Percentiles rank a stretch among this genome's conserved stretches.
phyloP scores from a whole-genome alignment of 202 grass and related monocot species.

The Brachypodium distachyon region DNA sequence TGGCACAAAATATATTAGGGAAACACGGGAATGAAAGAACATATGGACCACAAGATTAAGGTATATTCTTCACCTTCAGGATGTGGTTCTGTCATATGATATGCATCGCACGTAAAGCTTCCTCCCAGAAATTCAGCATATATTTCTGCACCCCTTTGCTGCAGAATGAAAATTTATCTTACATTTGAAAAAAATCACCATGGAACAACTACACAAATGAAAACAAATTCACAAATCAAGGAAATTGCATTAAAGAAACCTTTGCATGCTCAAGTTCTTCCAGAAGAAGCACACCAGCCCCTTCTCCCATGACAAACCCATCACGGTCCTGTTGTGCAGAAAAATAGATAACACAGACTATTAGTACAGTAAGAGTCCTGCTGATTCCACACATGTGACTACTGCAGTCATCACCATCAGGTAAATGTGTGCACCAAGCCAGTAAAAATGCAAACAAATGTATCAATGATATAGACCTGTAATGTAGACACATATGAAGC shows the following conservation, averaged over 20 bases:
- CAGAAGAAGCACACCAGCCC: constrained; percentile 86
- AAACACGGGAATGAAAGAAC: not conserved
- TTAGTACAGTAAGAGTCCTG: not conserved
- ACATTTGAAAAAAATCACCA: constrained; percentile 14
- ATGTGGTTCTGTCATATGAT: constrained; percentile 99
- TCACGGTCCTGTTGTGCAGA: constrained; percentile 62
- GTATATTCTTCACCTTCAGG: constrained; percentile 57
- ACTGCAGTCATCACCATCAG: not conserved
- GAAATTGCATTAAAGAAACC: constrained; percentile 28
- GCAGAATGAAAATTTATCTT: constrained; percentile 17
- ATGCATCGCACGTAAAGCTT: constrained; percentile 97
- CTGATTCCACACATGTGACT: not conserved
- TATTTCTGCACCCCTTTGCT: constrained; percentile 93
- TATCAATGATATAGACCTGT: not conserved
- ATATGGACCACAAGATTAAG: constrained; percentile 15
- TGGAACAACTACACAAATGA: not conserved
- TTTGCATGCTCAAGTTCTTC: constrained; percentile 99
- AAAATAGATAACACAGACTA: not conserved
- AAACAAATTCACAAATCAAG: not conserved
- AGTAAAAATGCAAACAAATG: not conserved
- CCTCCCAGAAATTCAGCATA: constrained; percentile 98
- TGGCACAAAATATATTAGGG: not conserved
- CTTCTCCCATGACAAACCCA: constrained; percentile 99
- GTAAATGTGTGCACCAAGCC: constrained; percentile 5
- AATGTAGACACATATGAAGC: not conserved